phyloP scores from a whole-genome alignment of 768 basidiomycete species.

The Pleurotus giganteus region DNA sequence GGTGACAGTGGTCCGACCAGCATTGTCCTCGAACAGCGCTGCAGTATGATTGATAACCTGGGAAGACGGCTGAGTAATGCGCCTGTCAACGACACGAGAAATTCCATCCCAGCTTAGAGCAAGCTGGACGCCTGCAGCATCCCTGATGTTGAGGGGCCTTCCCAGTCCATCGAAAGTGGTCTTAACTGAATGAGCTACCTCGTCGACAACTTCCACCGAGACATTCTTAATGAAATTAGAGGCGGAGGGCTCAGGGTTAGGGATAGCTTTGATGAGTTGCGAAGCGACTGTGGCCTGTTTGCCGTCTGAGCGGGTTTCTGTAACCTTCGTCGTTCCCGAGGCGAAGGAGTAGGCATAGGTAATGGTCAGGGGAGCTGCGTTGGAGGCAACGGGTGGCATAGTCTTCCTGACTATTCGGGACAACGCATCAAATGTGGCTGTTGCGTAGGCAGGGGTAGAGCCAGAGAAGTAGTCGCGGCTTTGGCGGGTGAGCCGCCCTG shows the following conservation, averaged over 20 bases:
- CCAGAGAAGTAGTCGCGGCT: constrained; percentile 4
- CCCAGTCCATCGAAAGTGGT: not conserved
- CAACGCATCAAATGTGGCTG: not conserved
- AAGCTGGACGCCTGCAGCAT: not conserved
- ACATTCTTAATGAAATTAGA: not conserved
- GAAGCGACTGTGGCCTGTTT: not conserved
- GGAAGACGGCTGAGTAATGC: not conserved
- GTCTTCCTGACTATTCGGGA: not conserved
- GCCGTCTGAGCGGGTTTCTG: constrained; percentile 3
- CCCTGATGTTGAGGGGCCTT: not conserved
- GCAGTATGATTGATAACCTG: not conserved
- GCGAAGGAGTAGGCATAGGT: not conserved
- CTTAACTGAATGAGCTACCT: not conserved
- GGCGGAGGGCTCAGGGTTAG: constrained; percentile 4
- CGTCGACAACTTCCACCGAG: not conserved
- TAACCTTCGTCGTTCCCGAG: not conserved
- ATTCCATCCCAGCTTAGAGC: not conserved
- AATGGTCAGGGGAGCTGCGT: not conserved
- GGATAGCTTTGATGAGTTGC: not conserved
- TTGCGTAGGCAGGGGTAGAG: not conserved
- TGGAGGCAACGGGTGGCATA: not conserved
- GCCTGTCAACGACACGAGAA: not conserved
- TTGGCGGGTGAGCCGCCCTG: not conserved
- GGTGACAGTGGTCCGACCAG: not conserved
- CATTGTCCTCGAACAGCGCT: not conserved